Base-by-base conservation (phyloP, 2,329 filamentous ascomycete species). In the Beauveria caledonica region DNA sequence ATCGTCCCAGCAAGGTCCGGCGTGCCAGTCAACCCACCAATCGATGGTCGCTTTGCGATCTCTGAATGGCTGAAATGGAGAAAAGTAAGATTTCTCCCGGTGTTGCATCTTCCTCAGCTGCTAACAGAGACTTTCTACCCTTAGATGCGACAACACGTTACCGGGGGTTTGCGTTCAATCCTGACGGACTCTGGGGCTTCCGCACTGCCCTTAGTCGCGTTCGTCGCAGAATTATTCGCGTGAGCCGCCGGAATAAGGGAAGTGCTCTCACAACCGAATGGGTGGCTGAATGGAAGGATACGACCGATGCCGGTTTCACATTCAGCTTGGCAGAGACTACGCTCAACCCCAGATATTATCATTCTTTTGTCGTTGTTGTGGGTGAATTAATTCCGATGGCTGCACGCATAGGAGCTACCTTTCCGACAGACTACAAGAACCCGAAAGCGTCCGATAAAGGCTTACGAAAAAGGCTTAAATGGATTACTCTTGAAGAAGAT, bases 191-290 rank as follows among this genome's bases (percentile, higher is more conserved):
- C 21, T 52, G 33, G 50, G 50, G 9, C 11, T 52, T 52, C 33
- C n/a, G 25, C 33, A 52, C 33, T 9, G 0, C 17, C n/a, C 19
- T 8, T 9, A 0, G 7, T 27, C 46, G 46, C 6, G 25, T 10
- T 23, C 50, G 15, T 8, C 23, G 8, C 6, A 8, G 23, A n/a
- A 25, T 49, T n/a, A 49, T 49, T 6, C 46, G 46, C 23, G 25
- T 49, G 13, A 29, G 17, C 15, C 0, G 17, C 15, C 0, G 0
- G 2, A 11, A 17, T 0, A 36, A 1, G n/a, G 13, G 15, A 7
- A 15, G 7, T 15, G 9, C 27, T 4, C n/a, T 29, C 17, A 1
- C 4, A 39, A 2, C 7, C 25, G 2, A 15, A 10, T 0, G 0
- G 1, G 25, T 51, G 9, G 27, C 2, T 13, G 1, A 2, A 21